Evolutionary conservation across 2,329 filamentous ascomycete species (phyloP), one percentile per base, ranked within the genome.

Genomic region (Calonectria henricotiae): DNA sequence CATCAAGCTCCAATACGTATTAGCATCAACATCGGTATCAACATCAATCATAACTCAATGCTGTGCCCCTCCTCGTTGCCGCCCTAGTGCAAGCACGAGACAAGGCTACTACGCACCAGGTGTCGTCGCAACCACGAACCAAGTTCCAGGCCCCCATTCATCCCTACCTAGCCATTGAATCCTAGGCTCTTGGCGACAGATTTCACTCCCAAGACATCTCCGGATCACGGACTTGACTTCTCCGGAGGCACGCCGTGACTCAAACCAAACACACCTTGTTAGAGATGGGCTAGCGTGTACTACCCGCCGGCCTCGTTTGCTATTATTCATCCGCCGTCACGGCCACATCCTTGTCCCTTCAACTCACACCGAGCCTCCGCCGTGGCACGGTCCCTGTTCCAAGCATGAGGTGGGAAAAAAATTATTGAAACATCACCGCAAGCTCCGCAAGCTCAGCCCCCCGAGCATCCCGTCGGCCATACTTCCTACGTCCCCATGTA

Each of bases 51-150:
- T 76, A 71, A 77, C 72, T 77, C 43, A 46, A 63, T 39, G 43
- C 32, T 71, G 75, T 75, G 68, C 69, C 73, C 74, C 71, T 74
- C 74, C 69, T 67, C 62, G 68, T 67, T 62, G 47, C 66, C 58
- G 58, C 51, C 55, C 49, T 72, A 68, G 63, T 46, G 58, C 69
- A 41, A 62, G 62, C 66, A 47, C 63, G 66, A 67, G 61, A 65
- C 68, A 39, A 71, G 71, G 67, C 46, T 67, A 65, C 72, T 68
- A 62, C 63, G 20, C 43, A 39, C 58, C 69, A 74, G 61, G 73
- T 74, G 74, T 75, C 73, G 46, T 65, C 69, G 72, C 37, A 60
- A 64, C 69, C 63, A 72, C 74, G 76, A 76, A 73, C 75, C 74
- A 68, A 77, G 73, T 77, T 77, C 75, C 75, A 77, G 75, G 55